These are phyloP conservation scores for Umbelopsis sp. DNA, from an alignment of 192 early-diverging fungal species.

Conservation along the genomic window DNA sequence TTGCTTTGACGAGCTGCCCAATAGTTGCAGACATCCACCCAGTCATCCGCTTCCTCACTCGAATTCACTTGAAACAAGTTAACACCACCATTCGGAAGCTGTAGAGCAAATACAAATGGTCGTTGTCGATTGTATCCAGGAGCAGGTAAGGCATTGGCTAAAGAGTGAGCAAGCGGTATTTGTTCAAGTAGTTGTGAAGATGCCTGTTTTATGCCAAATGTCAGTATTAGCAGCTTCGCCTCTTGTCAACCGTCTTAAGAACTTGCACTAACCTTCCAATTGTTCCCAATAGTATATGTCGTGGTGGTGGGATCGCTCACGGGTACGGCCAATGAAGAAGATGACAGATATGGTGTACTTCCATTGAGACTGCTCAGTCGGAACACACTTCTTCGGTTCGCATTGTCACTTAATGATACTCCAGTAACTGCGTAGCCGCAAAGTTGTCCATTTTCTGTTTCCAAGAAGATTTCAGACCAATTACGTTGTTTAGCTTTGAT, in stretches of 20 bases:
- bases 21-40: conserved; percentile 75
- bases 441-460: conserved; percentile 74
- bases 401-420: conserved; percentile 29
- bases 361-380: conserved; percentile 19
- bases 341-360: background rate
- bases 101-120: conserved; percentile 85
- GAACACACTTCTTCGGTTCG: conserved; percentile 21
- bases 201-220: conserved; percentile 16
- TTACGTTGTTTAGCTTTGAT: conserved; percentile 81
- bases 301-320: background rate
- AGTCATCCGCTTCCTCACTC: conserved; percentile 68
- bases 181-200: conserved; percentile 43
- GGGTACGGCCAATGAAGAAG: background rate
- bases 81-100: conserved; percentile 75
- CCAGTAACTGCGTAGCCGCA: background rate
- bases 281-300: background rate
- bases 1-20: conserved; percentile 81
- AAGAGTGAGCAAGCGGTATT: conserved; percentile 73
- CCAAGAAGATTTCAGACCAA: conserved; percentile 82
- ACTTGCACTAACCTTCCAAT: background rate
- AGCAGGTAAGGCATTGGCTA: conserved; percentile 80
- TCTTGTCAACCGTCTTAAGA: background rate
- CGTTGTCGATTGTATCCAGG: conserved; percentile 81
- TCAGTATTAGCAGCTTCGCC: background rate
- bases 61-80: conserved; percentile 85